Conservation (phyloP, 139 green algal species). For the Closterium sp. region DNA sequence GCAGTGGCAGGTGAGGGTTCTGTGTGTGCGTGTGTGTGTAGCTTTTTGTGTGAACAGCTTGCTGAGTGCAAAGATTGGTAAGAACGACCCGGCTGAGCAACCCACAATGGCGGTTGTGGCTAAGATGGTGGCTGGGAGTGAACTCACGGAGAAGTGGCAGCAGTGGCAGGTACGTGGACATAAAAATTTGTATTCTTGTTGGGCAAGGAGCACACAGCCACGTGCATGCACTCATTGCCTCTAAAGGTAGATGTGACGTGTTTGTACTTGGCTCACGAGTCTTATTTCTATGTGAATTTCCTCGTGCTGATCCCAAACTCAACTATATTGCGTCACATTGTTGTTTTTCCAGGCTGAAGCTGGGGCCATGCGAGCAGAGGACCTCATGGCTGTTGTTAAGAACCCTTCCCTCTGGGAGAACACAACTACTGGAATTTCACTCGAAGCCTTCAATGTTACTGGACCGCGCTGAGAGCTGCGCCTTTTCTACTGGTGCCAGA, state of each 20-base stretch:
- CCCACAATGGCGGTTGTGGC: conserved; percentile 19
- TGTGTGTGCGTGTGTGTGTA: no score
- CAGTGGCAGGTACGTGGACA: neutral
- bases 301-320: neutral
- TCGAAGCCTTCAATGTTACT: neutral
- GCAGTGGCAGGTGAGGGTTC: no score
- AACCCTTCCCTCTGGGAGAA: neutral
- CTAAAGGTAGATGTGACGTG: no score
- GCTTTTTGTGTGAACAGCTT: no score
- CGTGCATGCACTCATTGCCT: neutral
- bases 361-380: neutral
- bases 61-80: no score
- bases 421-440: neutral
- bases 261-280: neutral
- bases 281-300: no score
- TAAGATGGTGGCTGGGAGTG: neutral
- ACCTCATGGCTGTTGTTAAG: neutral
- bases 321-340: neutral
- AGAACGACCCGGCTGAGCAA: neutral
- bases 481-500: neutral
- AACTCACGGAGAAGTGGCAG: neutral
- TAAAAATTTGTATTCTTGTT: no score
- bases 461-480: neutral
- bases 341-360: neutral
- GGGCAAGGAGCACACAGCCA: neutral